Evolutionary conservation across 345 rosid species (phyloP), one percentile per base, ranked within the genome.

Genomic region (thale cress (Arabidopsis thaliana)): DNA sequence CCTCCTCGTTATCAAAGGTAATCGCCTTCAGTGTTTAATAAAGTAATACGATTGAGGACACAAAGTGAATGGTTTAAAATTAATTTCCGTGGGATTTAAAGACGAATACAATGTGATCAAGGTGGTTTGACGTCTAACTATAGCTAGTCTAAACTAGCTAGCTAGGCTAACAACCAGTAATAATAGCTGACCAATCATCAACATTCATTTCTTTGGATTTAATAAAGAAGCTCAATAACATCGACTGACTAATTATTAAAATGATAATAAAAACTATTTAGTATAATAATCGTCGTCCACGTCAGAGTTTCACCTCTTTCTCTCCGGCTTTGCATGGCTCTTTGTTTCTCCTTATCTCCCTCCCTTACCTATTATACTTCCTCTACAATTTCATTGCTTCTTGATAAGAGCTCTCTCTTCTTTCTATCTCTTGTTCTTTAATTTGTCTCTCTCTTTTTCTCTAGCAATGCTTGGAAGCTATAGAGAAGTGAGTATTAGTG

Each of bases 241-340:
- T 58, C 16, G 62, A 16, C 22, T 28, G 36, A 12, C 20, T 10
- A 50, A 65, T 65, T 50, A 72, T 65, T 49, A 64, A 51, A 57
- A 58, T 8, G 4, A 44, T 32, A 14, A 56, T 51, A 16, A 13
- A 9, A 41, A 40, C 34, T 42, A 42, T 28, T n/a, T 34, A 23
- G 34, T 64, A 65, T 37, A 69, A 70, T 25, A 55, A 80, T 71
- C 72, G 77, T 73, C 67, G 41, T 49, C 68, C 76, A 83, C 88
- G 83, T 86, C 87, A 85, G 40, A 34, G 11, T 51, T 67, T 71
- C 70, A 68, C 71, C 74, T 68, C 33, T 79, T 67, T 71, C 82
- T 51, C 74, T 60, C 52, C 65, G 87, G 80, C 83, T 79, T 85
- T 87, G 90, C 90, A 81, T 81, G 76, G 75, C 69, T 74, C 74